Evolutionary conservation across 108 stramenopile genomes (phyloP), one percentile per base, ranked within the genome.

Genomic region (Skeletonema costatum): DNA sequence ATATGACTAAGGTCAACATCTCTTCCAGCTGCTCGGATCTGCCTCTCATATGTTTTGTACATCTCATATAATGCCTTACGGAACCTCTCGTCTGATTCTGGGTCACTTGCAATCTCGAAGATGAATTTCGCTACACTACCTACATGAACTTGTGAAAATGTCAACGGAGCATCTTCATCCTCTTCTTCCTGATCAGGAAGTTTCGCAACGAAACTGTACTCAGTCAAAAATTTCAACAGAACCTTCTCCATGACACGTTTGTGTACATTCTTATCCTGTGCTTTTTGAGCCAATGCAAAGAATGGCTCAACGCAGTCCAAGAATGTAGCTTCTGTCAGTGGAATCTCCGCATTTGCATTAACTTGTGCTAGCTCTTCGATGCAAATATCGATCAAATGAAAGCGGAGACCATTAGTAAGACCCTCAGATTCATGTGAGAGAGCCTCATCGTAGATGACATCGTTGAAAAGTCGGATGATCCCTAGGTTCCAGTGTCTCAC

Each of bases 371-470:
- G 78, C 78, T 98, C 97, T 13, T 88, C 89, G 38, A 98, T 60
- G 32, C 77, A 77, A 60, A 98, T 77, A 70, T 98, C 97, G 66
- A 95, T 91, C 38, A 98, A 62, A 76, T 98, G 97, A 76, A 84
- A 93, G 31, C 97, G 85, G 21, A 97, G 42, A 38, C 97, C 97
- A 73, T 98, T 96, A 1, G 89, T 83, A 8, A 77, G 64, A n/a
- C 72, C 72, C 11, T 85, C 88, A n/a, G 75, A 79, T 71, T 93
- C 66, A n/a, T 76, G 67, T 13, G 77, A 75, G 13, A 98, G 85
- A 12, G 90, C 92, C 82, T 96, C 93, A 35, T 93, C 89, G 71
- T 85, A 86, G 64, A 98, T 77, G 51, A 84, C 87, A 79, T 97
- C 95, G 69, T 96, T 95, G 85, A 98, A 96, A 19, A 93, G 81